Evolutionary conservation across 495 filamentous ascomycete species (phyloP).

Genomic region (Neurospora sp.): DNA sequence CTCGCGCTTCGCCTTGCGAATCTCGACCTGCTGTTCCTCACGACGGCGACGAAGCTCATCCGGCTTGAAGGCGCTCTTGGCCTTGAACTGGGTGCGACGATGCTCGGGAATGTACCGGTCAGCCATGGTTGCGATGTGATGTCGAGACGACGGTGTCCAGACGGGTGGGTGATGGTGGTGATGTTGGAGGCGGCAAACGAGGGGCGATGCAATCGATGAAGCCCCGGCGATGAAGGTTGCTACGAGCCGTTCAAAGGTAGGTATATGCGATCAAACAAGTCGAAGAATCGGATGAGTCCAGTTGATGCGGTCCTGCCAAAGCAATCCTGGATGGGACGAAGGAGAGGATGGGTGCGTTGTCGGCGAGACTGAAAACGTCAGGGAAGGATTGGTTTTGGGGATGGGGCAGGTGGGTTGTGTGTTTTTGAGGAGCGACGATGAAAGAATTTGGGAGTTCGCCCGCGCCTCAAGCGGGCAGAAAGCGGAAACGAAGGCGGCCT

Average conservation of each 20-base stretch:
- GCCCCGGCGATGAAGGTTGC: neutral
- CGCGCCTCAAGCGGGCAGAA: constrained; percentile 9
- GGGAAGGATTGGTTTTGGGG: constrained; percentile 26
- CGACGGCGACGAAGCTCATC: constrained; percentile 97
- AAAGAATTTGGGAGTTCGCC: constrained; percentile 20
- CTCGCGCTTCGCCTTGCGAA: constrained; percentile 93
- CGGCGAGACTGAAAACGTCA: neutral
- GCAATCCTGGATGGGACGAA: neutral
- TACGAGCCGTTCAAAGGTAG: constrained; percentile 32
- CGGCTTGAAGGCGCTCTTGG: constrained; percentile 94
- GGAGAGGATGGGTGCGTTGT: neutral
- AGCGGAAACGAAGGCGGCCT: constrained; percentile 19
- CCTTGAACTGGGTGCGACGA: constrained; percentile 98
- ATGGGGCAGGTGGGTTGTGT: constrained; percentile 15
- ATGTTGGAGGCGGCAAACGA: constrained; percentile 20
- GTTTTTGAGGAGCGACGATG: constrained; percentile 25
- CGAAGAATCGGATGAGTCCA: constrained; percentile 46
- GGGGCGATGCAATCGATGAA: neutral
- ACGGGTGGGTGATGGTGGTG: constrained; percentile 23
- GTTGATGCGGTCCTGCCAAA: neutral
- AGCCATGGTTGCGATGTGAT: constrained; percentile 59
- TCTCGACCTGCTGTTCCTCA: constrained; percentile 98
- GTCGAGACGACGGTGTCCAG: constrained; percentile 10
- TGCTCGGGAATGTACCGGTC: constrained; percentile 99
- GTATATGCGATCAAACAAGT: constrained; percentile 34